phyloP scores from a whole-genome alignment of 179 eudicot genomes.

The Gypsophila paniculata region DNA sequence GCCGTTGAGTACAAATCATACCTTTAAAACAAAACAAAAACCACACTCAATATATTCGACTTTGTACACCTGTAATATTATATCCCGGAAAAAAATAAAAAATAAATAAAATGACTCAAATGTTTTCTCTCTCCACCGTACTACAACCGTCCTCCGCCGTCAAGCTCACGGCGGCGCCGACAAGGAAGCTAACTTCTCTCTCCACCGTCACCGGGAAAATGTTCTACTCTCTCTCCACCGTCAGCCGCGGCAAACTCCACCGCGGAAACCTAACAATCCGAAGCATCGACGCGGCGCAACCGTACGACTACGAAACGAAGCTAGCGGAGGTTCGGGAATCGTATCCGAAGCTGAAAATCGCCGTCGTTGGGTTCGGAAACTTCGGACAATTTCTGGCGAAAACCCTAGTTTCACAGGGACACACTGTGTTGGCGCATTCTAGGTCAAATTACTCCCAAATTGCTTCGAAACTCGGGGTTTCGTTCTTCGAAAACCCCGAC shows the following conservation, averaged over 20 bases:
- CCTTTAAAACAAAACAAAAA: too few species aligned
- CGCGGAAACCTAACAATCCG: conserved; percentile 31
- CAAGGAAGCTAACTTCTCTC: conserved; percentile 15
- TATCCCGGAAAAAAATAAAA: neutral
- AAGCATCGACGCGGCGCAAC: conserved; percentile 64
- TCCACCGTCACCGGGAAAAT: neutral
- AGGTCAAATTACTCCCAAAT: conserved; percentile 44
- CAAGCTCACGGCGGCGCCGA: neutral
- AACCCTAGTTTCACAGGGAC: conserved; percentile 66
- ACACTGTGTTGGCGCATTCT: conserved; percentile 63
- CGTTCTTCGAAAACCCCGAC: conserved; percentile 47
- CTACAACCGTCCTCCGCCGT: conserved; percentile 20
- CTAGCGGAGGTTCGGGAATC: conserved; percentile 28
- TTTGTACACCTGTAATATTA: neutral
- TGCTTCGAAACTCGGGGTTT: conserved; percentile 46
- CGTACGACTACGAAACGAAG: conserved; percentile 55
- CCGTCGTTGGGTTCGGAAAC: conserved; percentile 69
- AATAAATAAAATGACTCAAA: conserved; percentile 1
- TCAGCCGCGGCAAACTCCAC: conserved; percentile 6
- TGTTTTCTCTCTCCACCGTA: conserved; percentile 26
- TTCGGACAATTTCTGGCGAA: conserved; percentile 78
- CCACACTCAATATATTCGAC: too few species aligned
- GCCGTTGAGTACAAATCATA: too few species aligned
- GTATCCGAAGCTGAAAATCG: conserved; percentile 48
- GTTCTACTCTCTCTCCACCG: conserved; percentile 6